Conservation (phyloP, 495 filamentous ascomycete genomes). For the Rostrohypoxylon terebratum region DNA sequence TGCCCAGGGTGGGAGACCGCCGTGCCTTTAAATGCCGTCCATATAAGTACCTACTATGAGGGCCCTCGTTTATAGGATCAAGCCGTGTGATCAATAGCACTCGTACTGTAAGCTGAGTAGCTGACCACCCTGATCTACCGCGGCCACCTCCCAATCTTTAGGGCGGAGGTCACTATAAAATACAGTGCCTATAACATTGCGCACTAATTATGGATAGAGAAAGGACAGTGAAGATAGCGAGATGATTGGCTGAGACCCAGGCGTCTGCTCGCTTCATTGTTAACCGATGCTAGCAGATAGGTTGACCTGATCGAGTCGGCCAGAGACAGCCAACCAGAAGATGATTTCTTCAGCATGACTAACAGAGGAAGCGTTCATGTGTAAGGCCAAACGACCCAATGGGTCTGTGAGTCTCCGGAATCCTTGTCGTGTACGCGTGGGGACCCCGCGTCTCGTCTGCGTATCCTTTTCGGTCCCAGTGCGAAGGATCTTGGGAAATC, state of each 20-base stretch:
- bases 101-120: neutral
- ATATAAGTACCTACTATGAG: too few species aligned
- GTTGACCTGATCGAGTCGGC: neutral
- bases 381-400: neutral
- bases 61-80: neutral
- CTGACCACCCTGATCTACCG: neutral
- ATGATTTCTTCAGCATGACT: conserved; percentile 13
- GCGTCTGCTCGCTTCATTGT: neutral
- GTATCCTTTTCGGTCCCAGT: conserved; percentile 17
- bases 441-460: conserved; percentile 32
- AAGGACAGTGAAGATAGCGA: neutral
- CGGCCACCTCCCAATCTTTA: neutral
- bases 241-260: neutral
- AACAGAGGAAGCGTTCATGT: conserved; percentile 11
- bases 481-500: conserved; percentile 9
- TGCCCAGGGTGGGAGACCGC: neutral
- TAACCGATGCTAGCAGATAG: conserved; percentile 4
- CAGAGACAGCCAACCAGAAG: neutral
- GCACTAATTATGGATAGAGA: too few species aligned
- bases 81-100: neutral
- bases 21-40: neutral
- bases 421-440: conserved; percentile 13
- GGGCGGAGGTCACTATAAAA: neutral
- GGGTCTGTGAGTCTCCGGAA: neutral
- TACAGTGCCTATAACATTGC: neutral